Evolutionary conservation across 176 grass and related monocot species (phyloP).

Genomic region (Eragrostis curvula): DNA sequence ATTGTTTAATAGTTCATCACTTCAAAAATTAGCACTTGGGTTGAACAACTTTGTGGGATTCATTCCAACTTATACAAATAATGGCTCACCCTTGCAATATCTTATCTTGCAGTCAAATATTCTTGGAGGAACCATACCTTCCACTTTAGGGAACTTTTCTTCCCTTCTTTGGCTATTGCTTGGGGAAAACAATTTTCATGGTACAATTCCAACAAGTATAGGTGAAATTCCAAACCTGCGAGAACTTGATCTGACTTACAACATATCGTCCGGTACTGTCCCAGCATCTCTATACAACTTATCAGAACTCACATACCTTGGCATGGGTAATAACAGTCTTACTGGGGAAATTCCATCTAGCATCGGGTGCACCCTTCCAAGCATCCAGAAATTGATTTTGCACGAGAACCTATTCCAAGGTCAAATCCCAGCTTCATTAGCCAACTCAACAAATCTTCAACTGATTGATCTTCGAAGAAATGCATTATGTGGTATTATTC

Average conservation of each 20-base stretch:
- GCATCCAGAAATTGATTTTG: too few relatives aligned
- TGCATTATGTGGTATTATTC: too few relatives aligned
- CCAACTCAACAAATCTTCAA: too few relatives aligned
- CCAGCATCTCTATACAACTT: conserved; percentile 25
- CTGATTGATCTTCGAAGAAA: too few relatives aligned
- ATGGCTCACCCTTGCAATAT: not conserved
- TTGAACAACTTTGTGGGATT: not conserved
- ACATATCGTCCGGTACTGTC: conserved; percentile 31
- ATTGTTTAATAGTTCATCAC: conserved; percentile 9
- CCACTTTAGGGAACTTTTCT: conserved; percentile 42
- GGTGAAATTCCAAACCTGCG: not conserved
- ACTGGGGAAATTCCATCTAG: too few relatives aligned
- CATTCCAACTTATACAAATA: too few relatives aligned
- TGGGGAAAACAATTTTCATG: conserved; percentile 28
- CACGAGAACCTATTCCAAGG: too few relatives aligned
- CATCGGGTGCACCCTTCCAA: too few relatives aligned
- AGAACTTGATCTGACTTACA: conserved; percentile 6
- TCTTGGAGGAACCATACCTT: conserved; percentile 37
- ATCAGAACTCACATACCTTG: too few relatives aligned
- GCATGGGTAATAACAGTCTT: too few relatives aligned
- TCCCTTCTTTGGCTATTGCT: conserved; percentile 12
- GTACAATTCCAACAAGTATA: conserved; percentile 30
- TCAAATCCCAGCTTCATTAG: too few relatives aligned
- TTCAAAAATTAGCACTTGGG: conserved; percentile 8
- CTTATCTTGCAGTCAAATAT: conserved; percentile 10